A percentile compares a stretch with the other conserved stretches of the same genome.
These are phyloP conservation scores for Wickerhamomyces xylosicus DNA, from an alignment of 805 yeast species.

Conservation along the genomic window DNA sequence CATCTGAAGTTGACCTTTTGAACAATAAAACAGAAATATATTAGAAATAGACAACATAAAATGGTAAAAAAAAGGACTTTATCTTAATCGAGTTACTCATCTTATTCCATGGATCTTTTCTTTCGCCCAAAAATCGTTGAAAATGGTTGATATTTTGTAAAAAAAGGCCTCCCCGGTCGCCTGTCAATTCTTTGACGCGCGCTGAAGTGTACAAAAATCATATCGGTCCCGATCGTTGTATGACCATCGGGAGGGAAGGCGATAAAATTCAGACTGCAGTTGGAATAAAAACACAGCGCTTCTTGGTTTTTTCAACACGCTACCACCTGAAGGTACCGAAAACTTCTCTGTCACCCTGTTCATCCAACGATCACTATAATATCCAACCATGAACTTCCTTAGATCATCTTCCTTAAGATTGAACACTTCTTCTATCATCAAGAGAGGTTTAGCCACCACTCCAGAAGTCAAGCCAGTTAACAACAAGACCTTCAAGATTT, in stretches of 20 bases:
- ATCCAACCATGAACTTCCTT: background rate
- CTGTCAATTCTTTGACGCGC: background rate
- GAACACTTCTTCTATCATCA: background rate
- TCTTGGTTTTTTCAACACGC: background rate
- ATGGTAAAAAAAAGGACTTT: too few species aligned
- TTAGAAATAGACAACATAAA: too few species aligned
- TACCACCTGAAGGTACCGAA: background rate
- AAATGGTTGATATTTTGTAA: too few species aligned
- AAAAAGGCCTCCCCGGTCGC: background rate
- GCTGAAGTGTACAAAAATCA: background rate
- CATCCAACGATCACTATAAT: too few species aligned
- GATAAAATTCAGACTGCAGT: background rate
- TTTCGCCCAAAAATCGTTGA: too few species aligned
- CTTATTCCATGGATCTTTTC: too few species aligned
- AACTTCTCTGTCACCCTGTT: background rate
- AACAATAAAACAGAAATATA: background rate
- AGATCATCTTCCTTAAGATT: background rate
- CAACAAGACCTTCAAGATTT: constrained; percentile 78
- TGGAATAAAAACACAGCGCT: background rate
- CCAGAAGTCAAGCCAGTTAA: constrained; percentile 42
- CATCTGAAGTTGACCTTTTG: background rate
- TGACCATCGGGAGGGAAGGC: background rate
- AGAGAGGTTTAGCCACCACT: constrained; percentile 31
- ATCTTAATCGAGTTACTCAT: too few species aligned
- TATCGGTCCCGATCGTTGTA: background rate